These are phyloP conservation scores for Colletotrichum graminicola DNA, from an alignment of 2,329 filamentous ascomycete species.

Conservation along the genomic window DNA sequence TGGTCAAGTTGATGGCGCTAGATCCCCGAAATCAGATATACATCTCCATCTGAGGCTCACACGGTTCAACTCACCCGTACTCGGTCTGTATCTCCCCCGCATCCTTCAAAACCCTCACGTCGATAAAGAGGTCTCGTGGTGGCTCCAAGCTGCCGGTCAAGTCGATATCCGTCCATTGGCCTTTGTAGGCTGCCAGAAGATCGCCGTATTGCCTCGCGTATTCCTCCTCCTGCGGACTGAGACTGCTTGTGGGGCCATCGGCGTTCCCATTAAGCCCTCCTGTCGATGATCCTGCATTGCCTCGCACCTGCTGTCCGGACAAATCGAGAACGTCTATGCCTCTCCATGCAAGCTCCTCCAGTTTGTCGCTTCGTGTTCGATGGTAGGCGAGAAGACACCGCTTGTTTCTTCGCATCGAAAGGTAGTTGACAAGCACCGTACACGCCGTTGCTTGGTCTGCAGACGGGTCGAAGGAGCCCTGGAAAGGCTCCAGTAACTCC, in stretches of 20 bases:
- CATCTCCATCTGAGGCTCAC: constrained; percentile 1
- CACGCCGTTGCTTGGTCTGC: constrained; percentile 87
- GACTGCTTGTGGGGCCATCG: constrained; percentile 74
- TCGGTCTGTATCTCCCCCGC: constrained; percentile 99
- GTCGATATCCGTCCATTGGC: constrained; percentile 98
- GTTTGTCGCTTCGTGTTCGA: constrained; percentile 86
- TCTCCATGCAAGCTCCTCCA: constrained; percentile 94
- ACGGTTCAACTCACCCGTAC: constrained; percentile 79
- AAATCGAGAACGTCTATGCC: constrained; percentile 86
- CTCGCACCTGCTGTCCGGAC: constrained; percentile 66
- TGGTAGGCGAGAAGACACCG: constrained; percentile 96
- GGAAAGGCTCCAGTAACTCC: constrained; percentile 83
- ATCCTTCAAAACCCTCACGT: constrained; percentile 95
- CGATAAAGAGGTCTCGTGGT: constrained; percentile 95
- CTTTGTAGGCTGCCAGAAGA: constrained; percentile 94
- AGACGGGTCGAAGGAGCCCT: constrained; percentile 86
- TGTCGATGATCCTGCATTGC: constrained; percentile 50
- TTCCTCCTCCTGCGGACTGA: constrained; percentile 96
- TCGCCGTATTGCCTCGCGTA: constrained; percentile 94
- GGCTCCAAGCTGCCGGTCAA: constrained; percentile 93
- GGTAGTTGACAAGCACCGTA: constrained; percentile 90
- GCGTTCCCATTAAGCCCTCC: constrained; percentile 50
- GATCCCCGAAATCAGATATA: constrained; percentile 36
- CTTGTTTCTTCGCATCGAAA: constrained; percentile 96
- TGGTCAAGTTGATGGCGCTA: constrained; percentile 94